Evolutionary conservation across 108 stramenopile genomes (phyloP), one percentile per base, ranked within the genome.

Genomic region (Mayamaea pseudoterrestris): DNA sequence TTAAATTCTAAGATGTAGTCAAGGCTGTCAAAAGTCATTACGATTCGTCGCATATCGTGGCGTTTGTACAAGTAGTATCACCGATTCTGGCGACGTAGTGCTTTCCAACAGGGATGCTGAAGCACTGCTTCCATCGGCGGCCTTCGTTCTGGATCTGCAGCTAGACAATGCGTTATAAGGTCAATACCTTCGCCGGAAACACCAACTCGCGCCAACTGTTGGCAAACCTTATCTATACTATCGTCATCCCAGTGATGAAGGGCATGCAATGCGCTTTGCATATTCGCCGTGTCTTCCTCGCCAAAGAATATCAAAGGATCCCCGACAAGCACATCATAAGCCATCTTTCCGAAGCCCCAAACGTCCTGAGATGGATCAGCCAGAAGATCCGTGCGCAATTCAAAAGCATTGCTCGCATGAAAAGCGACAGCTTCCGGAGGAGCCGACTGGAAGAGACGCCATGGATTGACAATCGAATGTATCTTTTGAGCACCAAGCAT

Each of bases 281-380:
- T 47, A 39, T 41, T 32, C 27, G 39, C 27, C 1, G 50, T 18
- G 30, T 57, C 48, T 16, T 41, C 35, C 30, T 30, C 12, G 35
- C 77, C 73, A 41, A 65, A 47, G 32, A 53, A 40, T 3, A 84
- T 61, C 53, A 89, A 45, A 14, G 80, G 70, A 41, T 72, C 65
- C 21, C 87, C 87, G 21, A 77, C 70, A 29, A 89, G 53, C 2
- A 71, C 68, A 58, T 89, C 87, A 44, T 72, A 89, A 35, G 74
- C 48, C 51, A 84, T 49, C 48, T 81, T 82, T 28, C 87, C 87
- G 49, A 83, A 84, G 12, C 60, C 71, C 87, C 87, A 89, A 39
- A 73, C 55, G 45, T 89, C 87, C 26, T 77, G 60, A 18, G 82
- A 53, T 16, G 64, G 61, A 13, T 42, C 39, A 14, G 78, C 61